A percentile compares a stretch with the other conserved stretches of the same genome.
Evolutionary conservation across 2,329 filamentous ascomycete genomes (phyloP).

Genomic region (Xylaria sp.): DNA sequence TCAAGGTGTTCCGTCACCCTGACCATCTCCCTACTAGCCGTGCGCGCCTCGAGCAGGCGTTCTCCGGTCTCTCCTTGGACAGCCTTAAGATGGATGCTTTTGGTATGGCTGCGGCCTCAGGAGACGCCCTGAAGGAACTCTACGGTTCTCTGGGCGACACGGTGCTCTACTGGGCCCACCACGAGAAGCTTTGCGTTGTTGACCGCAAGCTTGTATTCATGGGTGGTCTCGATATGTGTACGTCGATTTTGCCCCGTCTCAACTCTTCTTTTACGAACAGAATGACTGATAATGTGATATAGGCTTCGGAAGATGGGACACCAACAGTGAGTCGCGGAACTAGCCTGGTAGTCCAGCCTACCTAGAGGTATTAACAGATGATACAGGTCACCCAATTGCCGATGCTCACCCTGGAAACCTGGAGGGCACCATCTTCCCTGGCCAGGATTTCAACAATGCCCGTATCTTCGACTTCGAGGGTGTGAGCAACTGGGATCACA

Average conservation of each 20-base stretch:
- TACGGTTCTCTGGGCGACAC: conserved; percentile 79
- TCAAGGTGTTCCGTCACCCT: conserved; percentile 83
- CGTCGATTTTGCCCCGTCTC: conserved; percentile 16
- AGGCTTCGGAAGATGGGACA: conserved; percentile 83
- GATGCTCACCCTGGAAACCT: conserved; percentile 77
- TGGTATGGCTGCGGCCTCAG: conserved; percentile 59
- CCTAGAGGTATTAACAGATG: conserved; percentile 12
- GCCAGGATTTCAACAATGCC: conserved; percentile 91
- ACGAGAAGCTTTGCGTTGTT: conserved; percentile 82
- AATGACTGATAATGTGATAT: conserved; percentile 21
- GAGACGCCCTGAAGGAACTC: conserved; percentile 67
- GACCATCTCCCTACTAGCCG: conserved; percentile 71
- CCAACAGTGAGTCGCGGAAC: conserved; percentile 52
- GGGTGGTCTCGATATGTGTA: conserved; percentile 81
- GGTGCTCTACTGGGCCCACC: conserved; percentile 87
- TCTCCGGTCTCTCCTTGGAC: conserved; percentile 42
- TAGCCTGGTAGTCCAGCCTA: background rate
- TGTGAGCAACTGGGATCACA: conserved; percentile 73
- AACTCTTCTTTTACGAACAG: background rate
- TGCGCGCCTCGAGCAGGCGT: conserved; percentile 61
- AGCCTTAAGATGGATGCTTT: conserved; percentile 38
- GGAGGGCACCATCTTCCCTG: conserved; percentile 72
- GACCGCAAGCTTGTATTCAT: conserved; percentile 81
- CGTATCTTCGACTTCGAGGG: conserved; percentile 75
- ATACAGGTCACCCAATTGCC: conserved; percentile 64